Percentiles rank a stretch among this genome's conserved stretches.
phyloP scores from a whole-genome alignment of 805 yeast species.

The Deakozyma indianensis region DNA sequence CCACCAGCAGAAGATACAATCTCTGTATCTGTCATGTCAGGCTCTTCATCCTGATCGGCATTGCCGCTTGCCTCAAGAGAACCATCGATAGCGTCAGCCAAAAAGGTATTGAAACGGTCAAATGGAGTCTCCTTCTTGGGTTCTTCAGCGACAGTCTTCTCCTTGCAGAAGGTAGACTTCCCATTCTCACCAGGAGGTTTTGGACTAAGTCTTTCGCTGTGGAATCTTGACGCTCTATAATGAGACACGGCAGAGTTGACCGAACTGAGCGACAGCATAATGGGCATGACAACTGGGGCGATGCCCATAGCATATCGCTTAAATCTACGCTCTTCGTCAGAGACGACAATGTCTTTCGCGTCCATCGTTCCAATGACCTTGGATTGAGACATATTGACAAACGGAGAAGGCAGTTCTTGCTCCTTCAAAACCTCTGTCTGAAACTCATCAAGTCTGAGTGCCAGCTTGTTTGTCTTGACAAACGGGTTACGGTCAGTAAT shows the following conservation, averaged over 20 bases:
- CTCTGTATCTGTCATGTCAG: slow-evolving; percentile 2
- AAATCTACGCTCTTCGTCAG: slow-evolving; percentile 8
- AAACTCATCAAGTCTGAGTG: slow-evolving; percentile 23
- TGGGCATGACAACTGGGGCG: slow-evolving; percentile 10
- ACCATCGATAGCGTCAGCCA: background rate
- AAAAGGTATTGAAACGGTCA: background rate
- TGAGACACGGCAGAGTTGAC: slow-evolving; percentile 11
- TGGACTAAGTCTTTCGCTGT: background rate
- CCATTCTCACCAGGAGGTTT: background rate
- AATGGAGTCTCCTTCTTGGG: background rate
- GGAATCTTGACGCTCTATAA: slow-evolving; percentile 5
- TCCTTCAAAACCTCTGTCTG: slow-evolving; percentile 14
- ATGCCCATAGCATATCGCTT: slow-evolving; percentile 5
- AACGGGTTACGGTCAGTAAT: slow-evolving; percentile 67
- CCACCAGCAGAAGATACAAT: background rate
- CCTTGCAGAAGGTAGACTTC: background rate
- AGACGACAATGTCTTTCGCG: slow-evolving; percentile 3
- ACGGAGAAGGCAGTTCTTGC: slow-evolving; percentile 1
- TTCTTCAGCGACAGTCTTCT: background rate
- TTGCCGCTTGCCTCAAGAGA: background rate
- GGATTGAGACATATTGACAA: slow-evolving; percentile 15
- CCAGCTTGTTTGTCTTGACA: slow-evolving; percentile 34
- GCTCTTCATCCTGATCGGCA: background rate
- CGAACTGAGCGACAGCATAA: slow-evolving; percentile 8
- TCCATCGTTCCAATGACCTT: slow-evolving; percentile 3